Conservation (phyloP, 495 filamentous ascomycete genomes). For the Astrothelium macrocarpum region DNA sequence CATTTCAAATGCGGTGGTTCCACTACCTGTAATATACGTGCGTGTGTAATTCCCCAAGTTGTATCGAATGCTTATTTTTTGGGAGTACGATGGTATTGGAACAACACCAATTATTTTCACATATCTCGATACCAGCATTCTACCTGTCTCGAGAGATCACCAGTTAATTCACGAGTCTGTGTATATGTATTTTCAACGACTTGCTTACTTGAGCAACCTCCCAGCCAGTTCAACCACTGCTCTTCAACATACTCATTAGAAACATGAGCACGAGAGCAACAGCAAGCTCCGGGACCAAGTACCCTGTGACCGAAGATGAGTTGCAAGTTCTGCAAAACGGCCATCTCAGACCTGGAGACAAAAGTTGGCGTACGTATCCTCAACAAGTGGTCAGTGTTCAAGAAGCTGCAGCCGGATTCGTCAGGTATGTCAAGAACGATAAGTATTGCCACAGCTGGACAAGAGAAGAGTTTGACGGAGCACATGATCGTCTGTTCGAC, state of each 20-base stretch:
- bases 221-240: no score
- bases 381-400: background rate
- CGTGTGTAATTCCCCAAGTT: no score
- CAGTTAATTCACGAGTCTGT: no score
- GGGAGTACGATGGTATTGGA: no score
- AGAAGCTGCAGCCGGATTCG: background rate
- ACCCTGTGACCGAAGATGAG: background rate
- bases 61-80: no score
- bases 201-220: no score
- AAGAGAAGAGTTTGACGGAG: background rate
- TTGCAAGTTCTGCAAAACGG: background rate
- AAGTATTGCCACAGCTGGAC: conserved; percentile 1
- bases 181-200: background rate
- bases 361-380: background rate
- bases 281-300: background rate
- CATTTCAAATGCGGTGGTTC: no score
- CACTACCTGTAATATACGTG: no score
- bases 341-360: background rate
- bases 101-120: no score
- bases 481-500: background rate
- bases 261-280: background rate
- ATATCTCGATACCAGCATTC: no score
- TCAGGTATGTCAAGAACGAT: background rate
- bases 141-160: no score
- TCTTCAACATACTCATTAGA: no score